Percentiles rank a stretch among this genome's conserved stretches.
Conservation (phyloP, 257 asterid species). For the Solanum rostratum region DNA sequence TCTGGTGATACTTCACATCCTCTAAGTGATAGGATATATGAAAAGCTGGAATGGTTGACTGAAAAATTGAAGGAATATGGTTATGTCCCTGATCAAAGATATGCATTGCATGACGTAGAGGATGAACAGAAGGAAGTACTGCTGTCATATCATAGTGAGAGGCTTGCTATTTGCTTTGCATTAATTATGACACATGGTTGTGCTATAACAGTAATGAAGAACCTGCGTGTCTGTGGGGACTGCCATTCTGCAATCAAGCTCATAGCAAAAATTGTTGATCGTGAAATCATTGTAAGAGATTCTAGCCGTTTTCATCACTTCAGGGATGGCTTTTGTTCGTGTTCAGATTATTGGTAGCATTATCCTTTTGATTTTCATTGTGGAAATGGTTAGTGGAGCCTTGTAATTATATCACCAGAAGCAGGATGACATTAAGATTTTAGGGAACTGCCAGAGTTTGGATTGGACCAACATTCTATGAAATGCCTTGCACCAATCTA, state of each 20-base stretch:
- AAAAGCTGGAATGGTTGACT: slow-evolving; percentile 31
- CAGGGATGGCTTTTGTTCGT: slow-evolving; percentile 49
- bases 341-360: slow-evolving; percentile 42
- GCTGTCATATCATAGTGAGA: slow-evolving; percentile 40
- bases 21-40: slow-evolving; percentile 16
- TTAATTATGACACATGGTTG: slow-evolving; percentile 21
- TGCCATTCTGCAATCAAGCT: slow-evolving; percentile 48
- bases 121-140: slow-evolving; percentile 38
- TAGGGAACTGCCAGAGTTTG: not conserved
- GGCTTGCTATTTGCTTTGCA: slow-evolving; percentile 44
- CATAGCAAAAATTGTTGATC: slow-evolving; percentile 21
- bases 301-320: slow-evolving; percentile 57
- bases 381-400: not conserved
- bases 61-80: slow-evolving; percentile 31
- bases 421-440: not conserved
- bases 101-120: slow-evolving; percentile 42
- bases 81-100: slow-evolving; percentile 26
- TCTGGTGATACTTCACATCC: slow-evolving; percentile 35
- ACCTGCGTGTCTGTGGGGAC: slow-evolving; percentile 40
- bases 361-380: not conserved
- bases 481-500: not conserved
- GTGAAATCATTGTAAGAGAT: slow-evolving; percentile 38
- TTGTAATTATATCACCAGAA: not conserved
- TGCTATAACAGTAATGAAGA: slow-evolving; percentile 44
- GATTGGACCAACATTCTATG: not conserved